Percentiles rank a stretch among this genome's conserved stretches.
Evolutionary conservation across 352 stramenopile genomes (phyloP).

Genomic region (Globisporangium mamillatum): DNA sequence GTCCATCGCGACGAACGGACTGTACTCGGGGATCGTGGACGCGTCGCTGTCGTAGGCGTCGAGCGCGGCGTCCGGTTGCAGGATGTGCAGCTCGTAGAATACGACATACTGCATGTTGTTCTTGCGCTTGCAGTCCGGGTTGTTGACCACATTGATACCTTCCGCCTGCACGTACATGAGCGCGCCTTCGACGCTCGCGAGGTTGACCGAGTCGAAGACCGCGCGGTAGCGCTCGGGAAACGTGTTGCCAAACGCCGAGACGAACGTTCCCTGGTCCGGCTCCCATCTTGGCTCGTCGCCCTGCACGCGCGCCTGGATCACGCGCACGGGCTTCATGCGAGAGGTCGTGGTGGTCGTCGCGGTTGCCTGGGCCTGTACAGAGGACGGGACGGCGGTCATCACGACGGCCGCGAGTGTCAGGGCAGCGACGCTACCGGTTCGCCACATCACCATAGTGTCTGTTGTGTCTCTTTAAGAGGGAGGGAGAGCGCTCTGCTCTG

Average conservation of each 20-base stretch:
- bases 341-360: neutral
- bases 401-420: neutral
- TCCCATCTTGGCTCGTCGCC: slow-evolving; percentile 18
- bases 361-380: neutral
- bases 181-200: slow-evolving; percentile 70
- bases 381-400: neutral
- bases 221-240: slow-evolving; percentile 37
- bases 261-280: slow-evolving; percentile 16
- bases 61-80: slow-evolving; percentile 42
- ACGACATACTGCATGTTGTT: slow-evolving; percentile 70
- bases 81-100: slow-evolving; percentile 64
- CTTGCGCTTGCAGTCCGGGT: slow-evolving; percentile 51
- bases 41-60: slow-evolving; percentile 26
- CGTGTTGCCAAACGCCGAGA: slow-evolving; percentile 20
- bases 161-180: slow-evolving; percentile 80
- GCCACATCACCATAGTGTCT: neutral
- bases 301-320: slow-evolving; percentile 20
- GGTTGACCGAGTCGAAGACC: slow-evolving; percentile 69
- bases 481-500: neutral
- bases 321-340: slow-evolving; percentile 11
- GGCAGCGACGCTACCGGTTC: neutral
- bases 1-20: slow-evolving; percentile 60
- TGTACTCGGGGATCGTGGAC: slow-evolving; percentile 42
- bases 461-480: neutral
- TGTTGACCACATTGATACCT: slow-evolving; percentile 50